A percentile compares a stretch with the other conserved stretches of the same genome.
These are phyloP conservation scores for Anthoceros angustus DNA, from an alignment of 225 moss, liverwort and hornwort species.

Conservation along the genomic window DNA sequence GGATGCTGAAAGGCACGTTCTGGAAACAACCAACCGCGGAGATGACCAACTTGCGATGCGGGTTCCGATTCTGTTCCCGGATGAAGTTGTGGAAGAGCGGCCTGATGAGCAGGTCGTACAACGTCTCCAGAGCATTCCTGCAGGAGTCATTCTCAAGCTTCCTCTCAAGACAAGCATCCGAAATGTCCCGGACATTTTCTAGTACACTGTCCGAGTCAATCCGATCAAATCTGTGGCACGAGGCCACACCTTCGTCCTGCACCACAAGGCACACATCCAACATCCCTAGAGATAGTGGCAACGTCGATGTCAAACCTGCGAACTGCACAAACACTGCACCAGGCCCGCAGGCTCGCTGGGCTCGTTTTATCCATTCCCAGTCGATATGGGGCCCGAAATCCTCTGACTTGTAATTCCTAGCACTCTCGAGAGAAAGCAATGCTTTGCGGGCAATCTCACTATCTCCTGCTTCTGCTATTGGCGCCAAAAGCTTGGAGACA, in stretches of 20 bases:
- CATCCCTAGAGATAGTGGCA: too few species aligned
- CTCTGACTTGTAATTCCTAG: background rate
- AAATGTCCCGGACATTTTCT: background rate
- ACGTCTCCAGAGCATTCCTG: background rate
- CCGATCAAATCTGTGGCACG: background rate
- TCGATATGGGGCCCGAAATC: background rate
- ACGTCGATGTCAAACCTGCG: too few species aligned
- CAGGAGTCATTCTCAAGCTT: background rate
- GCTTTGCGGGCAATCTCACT: background rate
- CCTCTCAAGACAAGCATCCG: background rate
- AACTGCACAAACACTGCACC: background rate
- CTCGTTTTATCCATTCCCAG: background rate
- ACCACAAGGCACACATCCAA: background rate
- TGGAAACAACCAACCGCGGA: background rate
- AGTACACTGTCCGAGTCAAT: background rate
- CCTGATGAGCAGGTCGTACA: background rate
- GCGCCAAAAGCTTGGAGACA: background rate
- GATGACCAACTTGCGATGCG: background rate
- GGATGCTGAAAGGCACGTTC: background rate
- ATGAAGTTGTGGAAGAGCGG: background rate
- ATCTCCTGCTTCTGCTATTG: background rate
- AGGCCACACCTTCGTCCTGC: constrained; percentile 1
- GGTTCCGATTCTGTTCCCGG: background rate
- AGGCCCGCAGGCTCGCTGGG: background rate
- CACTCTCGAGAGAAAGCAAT: background rate